Percentiles rank a stretch among this genome's conserved stretches.
Conservation (phyloP, 768 basidiomycete genomes). For the Leccinum uliginosum region DNA sequence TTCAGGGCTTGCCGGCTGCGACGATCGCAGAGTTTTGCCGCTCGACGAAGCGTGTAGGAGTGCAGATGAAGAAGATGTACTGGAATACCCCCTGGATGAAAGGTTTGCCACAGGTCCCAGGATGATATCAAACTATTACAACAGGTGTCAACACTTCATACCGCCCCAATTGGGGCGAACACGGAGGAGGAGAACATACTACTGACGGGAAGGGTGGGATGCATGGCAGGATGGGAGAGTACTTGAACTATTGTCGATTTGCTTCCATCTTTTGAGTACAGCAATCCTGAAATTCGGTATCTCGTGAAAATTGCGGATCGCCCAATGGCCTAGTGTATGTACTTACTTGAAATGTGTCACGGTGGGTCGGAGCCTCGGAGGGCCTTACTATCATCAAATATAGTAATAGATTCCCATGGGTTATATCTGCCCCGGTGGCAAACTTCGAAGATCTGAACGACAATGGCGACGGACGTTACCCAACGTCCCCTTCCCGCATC, state of each 20-base stretch:
- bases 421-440: too few relatives aligned
- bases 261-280: too few relatives aligned
- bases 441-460: too few relatives aligned
- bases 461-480: too few relatives aligned
- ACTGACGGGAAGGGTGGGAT: slow-evolving; percentile 18
- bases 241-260: slow-evolving; percentile 7
- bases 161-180: slow-evolving; percentile 33
- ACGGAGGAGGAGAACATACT: slow-evolving; percentile 45
- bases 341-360: too few relatives aligned
- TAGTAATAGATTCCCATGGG: too few relatives aligned
- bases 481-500: too few relatives aligned
- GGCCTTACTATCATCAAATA: too few relatives aligned
- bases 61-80: slow-evolving; percentile 51
- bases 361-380: too few relatives aligned
- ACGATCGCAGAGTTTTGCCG: slow-evolving; percentile 35
- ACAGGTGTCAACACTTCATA: slow-evolving; percentile 27
- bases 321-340: too few relatives aligned
- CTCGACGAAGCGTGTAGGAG: slow-evolving; percentile 34
- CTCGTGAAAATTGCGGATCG: too few relatives aligned
- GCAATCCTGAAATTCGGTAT: too few relatives aligned
- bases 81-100: slow-evolving; percentile 32
- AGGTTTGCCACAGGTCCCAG: slow-evolving; percentile 9
- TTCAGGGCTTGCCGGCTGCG: slow-evolving; percentile 33
- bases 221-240: neutral
- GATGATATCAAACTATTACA: slow-evolving; percentile 24